Base-by-base conservation (phyloP, 306 rosid genomes). In the Cucurbita argyrosperma region DNA sequence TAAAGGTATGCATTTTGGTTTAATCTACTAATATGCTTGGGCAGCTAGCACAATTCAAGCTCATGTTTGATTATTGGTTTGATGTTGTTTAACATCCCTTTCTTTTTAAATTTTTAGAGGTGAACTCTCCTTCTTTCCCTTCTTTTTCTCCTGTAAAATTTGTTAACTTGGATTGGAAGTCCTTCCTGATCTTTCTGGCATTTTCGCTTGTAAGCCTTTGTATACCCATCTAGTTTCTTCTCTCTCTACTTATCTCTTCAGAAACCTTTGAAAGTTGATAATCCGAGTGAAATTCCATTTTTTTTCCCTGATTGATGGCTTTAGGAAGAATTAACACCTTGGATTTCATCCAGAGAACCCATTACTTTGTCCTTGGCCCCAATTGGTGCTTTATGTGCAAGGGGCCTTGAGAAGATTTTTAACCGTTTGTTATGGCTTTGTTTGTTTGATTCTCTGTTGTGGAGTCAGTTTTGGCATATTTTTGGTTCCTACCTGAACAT, bases 1-100 rank as follows among this genome's bases (percentile, higher is more conserved):
- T 14, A 89, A 82, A 89, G 99, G 99, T 94, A 83, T 82, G 77
- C 9, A 70, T 26, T 57, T 72, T 84, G 54, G 15, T 64, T 72
- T 78, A 55, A 18, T 35, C 56, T 57, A 61, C 81, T 69, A 58
- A n/a, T 71, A 45, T 61, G 63, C 69, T 40, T 68, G 64, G 58
- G 49, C 59, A 19, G 45, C 23, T 15, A 26, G 74, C 6, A 67
- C 23, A 26, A 67, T 67, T 46, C 47, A 23, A 47, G 38, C 59
- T 15, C 40, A 16, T 47, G 59, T 18, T 69, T 49, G 6, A 15
- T 69, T 30, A 14, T 50, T 50, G 23, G 30, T 50, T 69, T 4
- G 21, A 23, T 69, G 59, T 7, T 30, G 57, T 47, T 52, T 10
- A 38, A 50, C 26, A 46, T 21, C 73, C 40, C 26, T 5, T 18